Base-by-base conservation (phyloP, 2,329 filamentous ascomycete species). In the Trichothecium sympodiale region DNA sequence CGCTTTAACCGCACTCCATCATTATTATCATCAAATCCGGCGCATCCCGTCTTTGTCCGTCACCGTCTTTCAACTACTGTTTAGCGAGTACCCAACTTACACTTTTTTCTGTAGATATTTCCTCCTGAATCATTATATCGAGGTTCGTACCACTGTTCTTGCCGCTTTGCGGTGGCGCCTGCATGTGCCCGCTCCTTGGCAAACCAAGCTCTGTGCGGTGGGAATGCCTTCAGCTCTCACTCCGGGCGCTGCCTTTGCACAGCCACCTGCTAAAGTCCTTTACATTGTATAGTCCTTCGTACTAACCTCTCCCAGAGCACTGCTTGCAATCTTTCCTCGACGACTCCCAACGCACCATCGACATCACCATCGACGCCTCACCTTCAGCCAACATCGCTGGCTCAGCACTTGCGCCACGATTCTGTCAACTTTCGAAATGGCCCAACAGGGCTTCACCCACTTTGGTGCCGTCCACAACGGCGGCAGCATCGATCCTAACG, bases 401-500 rank as follows among this genome's bases (percentile, higher is more conserved):
- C 10, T 10, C 20, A 6, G 10, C 20, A 29, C 10, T 23, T 12
- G 8, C 17, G 28, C 8, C 18, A 38, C 46, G 43, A 25, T 25
- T 25, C 20, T 25, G 20, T 25, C 25, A 29, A 18, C 34, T 17
- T 23, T 44, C 40, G 48, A 47, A 41, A 75, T 75, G 70, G 65
- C 70, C 46, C 69, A 72, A 37, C 69, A 73, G 60, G 59, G 61
- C 47, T 77, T 74, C 55, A 61, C 61, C 51, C 69, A 71, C 45
- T 75, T 74, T 51, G 63, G 62, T 46, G 67, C 67, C 44, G 59
- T 61, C 49, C 69, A 71, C 44, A 69, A 67, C 43, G 66, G 62
- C 40, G 62, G 69, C 33, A 72, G 72, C 51, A 80, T 95, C 51
- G 84, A 95, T 53, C 89, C 89, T 9, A 89, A 84, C 42, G 85